phyloP scores from a whole-genome alignment of 1,284 basidiomycete genomes.

The Cutaneotrichosporon sp. region DNA sequence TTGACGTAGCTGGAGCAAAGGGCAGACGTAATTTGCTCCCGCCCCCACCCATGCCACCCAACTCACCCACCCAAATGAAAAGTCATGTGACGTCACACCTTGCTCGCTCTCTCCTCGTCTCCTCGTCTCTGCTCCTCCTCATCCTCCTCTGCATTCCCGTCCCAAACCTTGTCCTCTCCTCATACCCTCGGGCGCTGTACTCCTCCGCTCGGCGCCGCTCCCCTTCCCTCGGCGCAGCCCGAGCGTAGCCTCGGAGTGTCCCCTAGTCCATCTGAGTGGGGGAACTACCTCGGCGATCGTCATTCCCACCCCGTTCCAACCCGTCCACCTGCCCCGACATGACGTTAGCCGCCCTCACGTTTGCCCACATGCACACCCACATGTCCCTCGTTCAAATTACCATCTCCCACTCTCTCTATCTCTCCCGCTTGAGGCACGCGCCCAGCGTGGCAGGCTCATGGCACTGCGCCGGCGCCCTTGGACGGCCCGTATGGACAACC shows the following conservation, averaged over 20 bases:
- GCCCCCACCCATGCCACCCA: too few species aligned
- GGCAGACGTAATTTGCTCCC: constrained; percentile 1
- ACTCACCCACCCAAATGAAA: not conserved
- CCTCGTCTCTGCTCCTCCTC: too few species aligned
- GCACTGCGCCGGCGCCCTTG: too few species aligned
- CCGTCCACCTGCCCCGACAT: not conserved
- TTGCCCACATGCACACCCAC: not conserved
- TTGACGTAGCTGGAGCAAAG: not conserved
- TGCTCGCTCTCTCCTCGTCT: not conserved
- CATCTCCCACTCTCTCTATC: too few species aligned
- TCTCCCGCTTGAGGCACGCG: too few species aligned
- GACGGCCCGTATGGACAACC: too few species aligned
- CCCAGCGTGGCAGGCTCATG: too few species aligned
- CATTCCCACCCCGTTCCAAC: not conserved
- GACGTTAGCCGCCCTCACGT: not conserved
- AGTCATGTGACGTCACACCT: not conserved
- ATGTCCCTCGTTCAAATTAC: too few species aligned
- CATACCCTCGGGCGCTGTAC: too few species aligned
- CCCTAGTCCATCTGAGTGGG: not conserved
- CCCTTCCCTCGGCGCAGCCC: too few species aligned
- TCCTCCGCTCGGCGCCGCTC: not conserved
- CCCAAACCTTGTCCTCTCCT: not conserved
- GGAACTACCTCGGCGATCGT: not conserved
- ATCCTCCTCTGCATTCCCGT: too few species aligned
- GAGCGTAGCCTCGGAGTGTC: not conserved